These are phyloP conservation scores for Phytophthora pseudosyringae DNA, from an alignment of 352 stramenopile species.

Conservation along the genomic window DNA sequence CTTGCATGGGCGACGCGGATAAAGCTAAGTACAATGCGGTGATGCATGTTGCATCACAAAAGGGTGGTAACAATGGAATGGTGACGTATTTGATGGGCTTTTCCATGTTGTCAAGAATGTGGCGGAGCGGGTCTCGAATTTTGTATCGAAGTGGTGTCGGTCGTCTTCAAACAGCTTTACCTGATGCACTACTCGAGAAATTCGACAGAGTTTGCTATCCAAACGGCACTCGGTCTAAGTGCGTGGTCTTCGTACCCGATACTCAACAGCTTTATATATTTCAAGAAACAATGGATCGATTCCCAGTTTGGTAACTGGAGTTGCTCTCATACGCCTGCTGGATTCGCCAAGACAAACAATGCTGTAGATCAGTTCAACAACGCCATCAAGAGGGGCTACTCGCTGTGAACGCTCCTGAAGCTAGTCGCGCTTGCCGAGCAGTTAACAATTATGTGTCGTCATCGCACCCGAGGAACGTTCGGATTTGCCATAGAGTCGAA, in stretches of 20 bases:
- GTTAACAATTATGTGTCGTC: too few relatives aligned
- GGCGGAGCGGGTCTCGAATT: background rate
- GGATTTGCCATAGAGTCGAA: too few relatives aligned
- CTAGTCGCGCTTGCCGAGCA: too few relatives aligned
- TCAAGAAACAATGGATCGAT: conserved; percentile 9
- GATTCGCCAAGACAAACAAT: too few relatives aligned
- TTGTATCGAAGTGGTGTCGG: background rate
- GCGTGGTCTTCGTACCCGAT: background rate
- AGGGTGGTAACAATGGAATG: background rate
- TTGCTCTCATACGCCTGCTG: too few relatives aligned
- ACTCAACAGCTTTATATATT: background rate
- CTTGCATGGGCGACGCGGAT: conserved; percentile 5
- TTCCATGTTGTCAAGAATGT: conserved; percentile 13
- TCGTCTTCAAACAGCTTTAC: conserved; percentile 4
- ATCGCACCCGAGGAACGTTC: too few relatives aligned
- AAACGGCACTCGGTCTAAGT: background rate
- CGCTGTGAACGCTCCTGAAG: too few relatives aligned
- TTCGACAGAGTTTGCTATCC: background rate
- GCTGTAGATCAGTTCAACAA: too few relatives aligned
- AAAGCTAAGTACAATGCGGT: conserved; percentile 7
- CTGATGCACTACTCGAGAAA: background rate
- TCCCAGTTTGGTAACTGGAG: too few relatives aligned
- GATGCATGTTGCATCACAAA: background rate
- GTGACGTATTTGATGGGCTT: conserved; percentile 7
- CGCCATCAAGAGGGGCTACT: too few relatives aligned